Base-by-base conservation (phyloP, 306 rosid genomes). In the Fragaria nilgerrensis region DNA sequence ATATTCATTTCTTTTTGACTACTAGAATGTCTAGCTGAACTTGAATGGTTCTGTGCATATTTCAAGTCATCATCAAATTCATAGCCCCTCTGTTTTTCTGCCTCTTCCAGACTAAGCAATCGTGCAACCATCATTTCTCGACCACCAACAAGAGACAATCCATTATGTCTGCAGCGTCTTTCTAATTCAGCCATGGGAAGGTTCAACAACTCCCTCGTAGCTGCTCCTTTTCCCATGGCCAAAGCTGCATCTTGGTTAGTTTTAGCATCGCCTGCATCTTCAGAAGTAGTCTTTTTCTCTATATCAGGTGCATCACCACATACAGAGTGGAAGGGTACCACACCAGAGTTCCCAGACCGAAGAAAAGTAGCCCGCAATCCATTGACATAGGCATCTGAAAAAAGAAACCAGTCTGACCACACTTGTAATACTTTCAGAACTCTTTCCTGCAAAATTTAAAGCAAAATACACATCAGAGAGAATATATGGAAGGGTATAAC, bases 391-490 rank as follows among this genome's bases (percentile, higher is more conserved):
- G 97, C 96, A 77, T 96, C 99, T 68, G 99, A 96, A 77, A 96
- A 96, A 64, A 96, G 94, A 90, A 96, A 96, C 99, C 99, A 96
- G 79, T 96, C 97, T 10, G 99, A 87, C 99, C 99, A 96, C 55
- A 96, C 99, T 89, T 92, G 99, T 86, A 96, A 84, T 71, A 96
- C 96, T 88, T 96, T 96, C 73, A 92, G 75, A 45, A 96, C 99
- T 76, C 99, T 88, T 83, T 96, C 99, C 99, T 96, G 85, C 73
- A 86, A 68, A 76, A 75, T 72, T 78, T 63, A 84, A 41, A 74
- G 53, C 25, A 75, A 76, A 74, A 29, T 62, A 82, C 73, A 29
- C 47, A 70, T 49, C 55, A 36, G 75, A 61, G 27, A 44, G 74
- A 62, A n/a, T 67, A 16, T n/a, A 29, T 55, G 71, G 25, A 23